Evolutionary conservation across 1,284 basidiomycete species (phyloP), one percentile per base, ranked within the genome.

Genomic region (Phylloboletellus chloephorus): DNA sequence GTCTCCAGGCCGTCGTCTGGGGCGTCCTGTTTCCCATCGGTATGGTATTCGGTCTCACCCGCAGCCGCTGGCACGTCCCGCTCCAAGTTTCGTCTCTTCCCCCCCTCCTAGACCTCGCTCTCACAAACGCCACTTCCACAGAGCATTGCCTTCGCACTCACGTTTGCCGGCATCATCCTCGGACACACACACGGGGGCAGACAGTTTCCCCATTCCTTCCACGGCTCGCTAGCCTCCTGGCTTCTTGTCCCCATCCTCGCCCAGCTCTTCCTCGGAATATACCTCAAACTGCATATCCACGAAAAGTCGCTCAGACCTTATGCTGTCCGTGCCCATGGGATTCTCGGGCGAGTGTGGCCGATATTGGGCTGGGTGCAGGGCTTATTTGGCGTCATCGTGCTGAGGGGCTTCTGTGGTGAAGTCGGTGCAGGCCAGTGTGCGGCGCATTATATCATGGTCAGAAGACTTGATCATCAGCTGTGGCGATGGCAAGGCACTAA

Each of bases 201-300:
- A 34, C 64, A 73, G 49, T 93, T 92, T 55, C 73, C 76, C 1
- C 68, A 69, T 24, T 82, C 83, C 8, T 75, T 76, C 2, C 89
- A 92, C 56, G 85, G 82, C 6, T 67, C 66, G 3, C 78, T 86
- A 52, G 86, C 82, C 11, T 80, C 76, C 38, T 73, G 90, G 52
- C 67, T 92, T 33, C 68, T 84, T 47, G 43, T 78, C 25, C 78
- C 86, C 2, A 77, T 92, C 31, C 53, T 73, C 12, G 56, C 70
- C 2, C 94, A 97, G 65, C 70, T 86, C 7, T 57, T 60, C 12
- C 69, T 90, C 37, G 94, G 94, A 5, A 73, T 93, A 44, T 98
- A 96, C 64, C 81, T 98, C 49, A 97, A 95, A 65, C 68, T 95
- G 4, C 95, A 98, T 63, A 81, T 97, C 15, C 75, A 93, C 48